Percentiles rank a stretch among this genome's conserved stretches.
phyloP scores from a whole-genome alignment of 345 rosid genomes.

The Hirschfeldia incana region DNA sequence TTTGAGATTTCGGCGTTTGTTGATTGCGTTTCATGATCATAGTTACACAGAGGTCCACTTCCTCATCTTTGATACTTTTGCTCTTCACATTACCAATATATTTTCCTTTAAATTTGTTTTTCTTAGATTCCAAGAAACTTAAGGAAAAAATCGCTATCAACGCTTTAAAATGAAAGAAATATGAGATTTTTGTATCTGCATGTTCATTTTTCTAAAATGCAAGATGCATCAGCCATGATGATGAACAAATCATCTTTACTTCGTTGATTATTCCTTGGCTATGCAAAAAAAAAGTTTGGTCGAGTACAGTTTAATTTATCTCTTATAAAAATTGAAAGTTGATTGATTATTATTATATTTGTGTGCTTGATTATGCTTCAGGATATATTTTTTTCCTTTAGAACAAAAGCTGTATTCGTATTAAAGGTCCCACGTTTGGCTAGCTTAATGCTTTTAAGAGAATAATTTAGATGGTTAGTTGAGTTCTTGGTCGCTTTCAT shows the following conservation, averaged over 20 bases:
- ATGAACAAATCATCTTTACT: slow-evolving; percentile 31
- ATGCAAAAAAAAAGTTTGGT: slow-evolving; percentile 15
- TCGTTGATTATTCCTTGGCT: slow-evolving; percentile 34
- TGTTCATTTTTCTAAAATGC: slow-evolving; percentile 22
- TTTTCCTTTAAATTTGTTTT: background rate
- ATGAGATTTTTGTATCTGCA: slow-evolving; percentile 9
- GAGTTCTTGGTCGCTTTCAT: slow-evolving; percentile 37
- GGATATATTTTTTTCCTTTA: slow-evolving; percentile 20
- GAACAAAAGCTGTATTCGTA: slow-evolving; percentile 27
- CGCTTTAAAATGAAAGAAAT: slow-evolving; percentile 17
- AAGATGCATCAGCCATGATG: slow-evolving; percentile 19
- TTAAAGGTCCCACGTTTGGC: slow-evolving; percentile 35
- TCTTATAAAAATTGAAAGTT: background rate
- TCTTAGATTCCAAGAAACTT: background rate
- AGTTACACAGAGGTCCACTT: slow-evolving; percentile 10
- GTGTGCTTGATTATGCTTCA: slow-evolving; percentile 16
- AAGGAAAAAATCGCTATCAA: background rate
- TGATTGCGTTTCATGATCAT: slow-evolving; percentile 28
- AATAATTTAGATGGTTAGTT: slow-evolving; percentile 41
- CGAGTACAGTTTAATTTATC: slow-evolving; percentile 25
- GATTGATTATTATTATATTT: slow-evolving; percentile 7
- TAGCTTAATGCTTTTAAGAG: slow-evolving; percentile 27
- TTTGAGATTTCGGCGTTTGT: slow-evolving; percentile 23
- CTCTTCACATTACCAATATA: background rate
- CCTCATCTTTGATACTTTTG: background rate